Evolutionary conservation across 2,329 filamentous ascomycete genomes (phyloP).

Genomic region (Fusarium burgessii): DNA sequence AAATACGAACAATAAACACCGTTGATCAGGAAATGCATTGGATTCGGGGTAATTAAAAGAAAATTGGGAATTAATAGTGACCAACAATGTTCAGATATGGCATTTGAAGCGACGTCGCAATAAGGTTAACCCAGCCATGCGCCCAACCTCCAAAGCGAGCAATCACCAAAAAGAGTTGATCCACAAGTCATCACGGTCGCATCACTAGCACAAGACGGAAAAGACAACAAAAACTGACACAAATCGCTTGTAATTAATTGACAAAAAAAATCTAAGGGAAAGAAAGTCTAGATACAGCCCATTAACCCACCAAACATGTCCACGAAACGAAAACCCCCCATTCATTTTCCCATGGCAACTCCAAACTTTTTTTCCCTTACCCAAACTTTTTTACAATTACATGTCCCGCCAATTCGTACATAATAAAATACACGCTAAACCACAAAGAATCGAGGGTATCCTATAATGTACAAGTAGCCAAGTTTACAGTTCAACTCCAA

Average conservation of each 20-base stretch:
- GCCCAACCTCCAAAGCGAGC: neutral
- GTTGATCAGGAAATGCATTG: rapidly evolving
- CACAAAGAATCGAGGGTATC: constrained; percentile 31
- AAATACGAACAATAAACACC: no score
- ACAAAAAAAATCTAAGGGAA: constrained; percentile 22
- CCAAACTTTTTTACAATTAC: neutral
- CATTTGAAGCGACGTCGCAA: neutral
- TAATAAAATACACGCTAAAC: constrained; percentile 33
- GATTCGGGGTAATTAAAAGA: rapidly evolving
- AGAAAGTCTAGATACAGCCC: constrained; percentile 16
- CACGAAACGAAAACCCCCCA: constrained; percentile 2
- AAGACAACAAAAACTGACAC: neutral
- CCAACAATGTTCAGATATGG: rapidly evolving
- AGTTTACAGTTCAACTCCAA: constrained; percentile 19
- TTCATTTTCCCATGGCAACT: constrained; percentile 4
- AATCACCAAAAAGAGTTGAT: no score
- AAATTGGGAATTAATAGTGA: no score
- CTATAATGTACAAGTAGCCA: constrained; percentile 35
- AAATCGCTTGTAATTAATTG: constrained; percentile 12
- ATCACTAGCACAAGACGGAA: rapidly evolving
- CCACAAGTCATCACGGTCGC: neutral
- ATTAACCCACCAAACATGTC: constrained; percentile 1
- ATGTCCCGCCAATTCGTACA: constrained; percentile 15
- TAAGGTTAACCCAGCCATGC: neutral
- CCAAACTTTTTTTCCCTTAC: constrained; percentile 2